Percentiles rank a stretch among this genome's conserved stretches.
Conservation (phyloP, 23 red algal species). For the Gracilariopsis chorda region DNA sequence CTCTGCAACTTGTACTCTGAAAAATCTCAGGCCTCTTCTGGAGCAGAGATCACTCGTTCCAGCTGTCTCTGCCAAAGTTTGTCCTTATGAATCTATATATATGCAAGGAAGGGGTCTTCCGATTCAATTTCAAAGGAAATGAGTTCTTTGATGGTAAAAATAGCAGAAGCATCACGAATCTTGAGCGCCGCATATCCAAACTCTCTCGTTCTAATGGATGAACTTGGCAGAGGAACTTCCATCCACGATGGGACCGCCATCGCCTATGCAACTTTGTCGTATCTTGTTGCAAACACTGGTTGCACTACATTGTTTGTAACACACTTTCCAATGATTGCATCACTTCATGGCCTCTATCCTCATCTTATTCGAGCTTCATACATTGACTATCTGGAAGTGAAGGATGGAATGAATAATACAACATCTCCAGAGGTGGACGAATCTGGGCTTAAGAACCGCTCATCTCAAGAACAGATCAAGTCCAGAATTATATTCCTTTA, state of each 20-base stretch:
- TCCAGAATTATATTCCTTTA: conserved; percentile 79
- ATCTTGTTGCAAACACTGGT: conserved; percentile 36
- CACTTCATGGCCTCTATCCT: not conserved
- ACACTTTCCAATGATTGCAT: conserved; percentile 38
- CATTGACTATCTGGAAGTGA: conserved; percentile 5
- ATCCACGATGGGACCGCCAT: conserved; percentile 88
- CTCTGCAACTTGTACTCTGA: no score
- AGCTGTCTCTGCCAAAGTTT: conserved; percentile 32
- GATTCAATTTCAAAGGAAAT: conserved; percentile 75
- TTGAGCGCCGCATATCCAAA: conserved; percentile 49
- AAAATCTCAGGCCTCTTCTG: not conserved
- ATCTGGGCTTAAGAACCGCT: not conserved
- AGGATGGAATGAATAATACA: not conserved
- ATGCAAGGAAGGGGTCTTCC: conserved; percentile 67
- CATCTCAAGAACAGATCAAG: not conserved
- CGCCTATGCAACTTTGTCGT: conserved; percentile 68
- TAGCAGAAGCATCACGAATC: conserved; percentile 73
- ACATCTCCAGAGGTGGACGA: not conserved
- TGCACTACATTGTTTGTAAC: conserved; percentile 83
- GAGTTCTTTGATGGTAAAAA: conserved; percentile 87
- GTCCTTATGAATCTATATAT: conserved; percentile 91
- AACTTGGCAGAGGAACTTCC: conserved; percentile 86
- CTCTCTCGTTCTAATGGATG: conserved; percentile 86
- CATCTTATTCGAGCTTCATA: not conserved
- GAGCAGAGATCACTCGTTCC: conserved; percentile 81